Percentiles rank a stretch among this genome's conserved stretches.
Evolutionary conservation across 2,329 filamentous ascomycete species (phyloP).

Genomic region (Diaporthe batatas): DNA sequence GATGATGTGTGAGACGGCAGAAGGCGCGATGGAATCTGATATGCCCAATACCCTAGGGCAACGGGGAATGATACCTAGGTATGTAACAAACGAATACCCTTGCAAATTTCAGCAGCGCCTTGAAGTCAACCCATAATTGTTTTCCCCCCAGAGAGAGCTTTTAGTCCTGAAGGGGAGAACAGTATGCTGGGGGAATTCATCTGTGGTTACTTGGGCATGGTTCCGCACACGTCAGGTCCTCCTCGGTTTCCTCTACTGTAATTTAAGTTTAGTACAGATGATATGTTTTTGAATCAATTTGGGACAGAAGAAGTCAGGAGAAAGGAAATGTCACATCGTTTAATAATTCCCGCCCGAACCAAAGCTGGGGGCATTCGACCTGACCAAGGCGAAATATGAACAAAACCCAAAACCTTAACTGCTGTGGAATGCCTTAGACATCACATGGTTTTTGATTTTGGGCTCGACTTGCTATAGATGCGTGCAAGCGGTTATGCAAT

Average conservation of each 20-base stretch:
- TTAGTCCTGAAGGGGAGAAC: not conserved
- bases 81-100: not conserved
- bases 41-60: not conserved
- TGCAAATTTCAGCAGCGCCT: not conserved
- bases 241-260: not conserved
- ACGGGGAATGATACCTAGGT: not conserved
- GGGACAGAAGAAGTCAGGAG: too few relatives aligned
- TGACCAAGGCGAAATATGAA: not conserved
- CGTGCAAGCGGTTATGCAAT: not conserved
- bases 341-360: not conserved
- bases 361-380: not conserved
- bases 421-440: constrained; percentile 16
- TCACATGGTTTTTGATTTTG: not conserved
- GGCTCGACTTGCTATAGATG: constrained; percentile 5
- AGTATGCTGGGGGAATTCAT: not conserved
- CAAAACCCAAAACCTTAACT: not conserved
- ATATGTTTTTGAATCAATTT: too few relatives aligned
- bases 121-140: not conserved
- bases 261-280: not conserved
- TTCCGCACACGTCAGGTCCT: not conserved
- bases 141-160: not conserved
- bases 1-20: not conserved
- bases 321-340: too few relatives aligned
- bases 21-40: not conserved
- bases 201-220: constrained; percentile 1